Percentiles rank a stretch among this genome's conserved stretches.
Evolutionary conservation across 83 land plant species (phyloP).

Genomic region (Thuja plicata): DNA sequence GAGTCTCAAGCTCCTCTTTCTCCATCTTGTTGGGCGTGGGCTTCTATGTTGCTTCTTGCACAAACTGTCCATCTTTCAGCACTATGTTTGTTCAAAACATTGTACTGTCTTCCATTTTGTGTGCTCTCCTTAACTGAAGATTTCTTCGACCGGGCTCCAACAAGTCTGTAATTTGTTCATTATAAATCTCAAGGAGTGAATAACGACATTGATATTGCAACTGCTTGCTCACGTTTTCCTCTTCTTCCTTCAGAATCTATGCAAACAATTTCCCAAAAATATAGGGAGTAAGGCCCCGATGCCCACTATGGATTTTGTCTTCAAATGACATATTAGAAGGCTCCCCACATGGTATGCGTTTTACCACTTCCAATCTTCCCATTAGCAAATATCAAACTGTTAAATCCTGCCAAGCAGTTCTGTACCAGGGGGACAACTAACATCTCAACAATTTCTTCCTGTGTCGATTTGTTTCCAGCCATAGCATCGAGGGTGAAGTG

Average conservation of each 20-base stretch:
- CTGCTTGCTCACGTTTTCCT: constrained; percentile 70
- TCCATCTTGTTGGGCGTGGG: no score
- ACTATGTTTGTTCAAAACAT: no score
- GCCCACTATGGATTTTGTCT: constrained; percentile 38
- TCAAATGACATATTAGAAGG: constrained; percentile 57
- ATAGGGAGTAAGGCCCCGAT: constrained; percentile 84
- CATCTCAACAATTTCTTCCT: constrained; percentile 76
- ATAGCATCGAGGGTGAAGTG: no score
- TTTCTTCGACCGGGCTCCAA: constrained; percentile 75
- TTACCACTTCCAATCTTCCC: constrained; percentile 99
- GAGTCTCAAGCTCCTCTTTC: no score
- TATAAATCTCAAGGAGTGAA: constrained; percentile 94
- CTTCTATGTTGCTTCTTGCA: no score
- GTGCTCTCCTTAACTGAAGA: constrained; percentile 74
- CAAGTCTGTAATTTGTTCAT: constrained; percentile 91
- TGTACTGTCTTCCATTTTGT: no score
- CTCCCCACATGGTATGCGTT: constrained; percentile 97
- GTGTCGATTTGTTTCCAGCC: no score
- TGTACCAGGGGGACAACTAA: constrained; percentile 90
- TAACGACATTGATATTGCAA: constrained; percentile 83
- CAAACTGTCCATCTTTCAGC: no score
- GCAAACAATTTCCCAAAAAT: constrained; percentile 79
- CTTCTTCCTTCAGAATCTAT: constrained; percentile 81
- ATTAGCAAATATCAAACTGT: constrained; percentile 95
- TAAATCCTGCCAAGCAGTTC: constrained; percentile 90